Evolutionary conservation across 768 basidiomycete species (phyloP), one percentile per base, ranked within the genome.

Genomic region (Suillus discolor): DNA sequence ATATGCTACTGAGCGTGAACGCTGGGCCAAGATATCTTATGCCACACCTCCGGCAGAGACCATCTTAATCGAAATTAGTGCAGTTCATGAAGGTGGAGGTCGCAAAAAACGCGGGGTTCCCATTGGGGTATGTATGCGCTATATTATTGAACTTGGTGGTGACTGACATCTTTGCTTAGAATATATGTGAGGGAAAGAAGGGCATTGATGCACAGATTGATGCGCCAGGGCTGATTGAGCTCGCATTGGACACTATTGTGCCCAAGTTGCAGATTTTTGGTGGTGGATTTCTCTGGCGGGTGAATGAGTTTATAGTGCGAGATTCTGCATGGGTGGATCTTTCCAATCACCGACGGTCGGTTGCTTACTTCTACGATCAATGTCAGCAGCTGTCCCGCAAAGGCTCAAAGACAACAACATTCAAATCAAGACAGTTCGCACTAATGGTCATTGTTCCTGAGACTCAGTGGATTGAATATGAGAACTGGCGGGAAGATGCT

Each of bases 301-400:
- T 49, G 4, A 25, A 54, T 13, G 51, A 67, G 41, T 67, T 67
- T 23, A 42, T 67, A n/a, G 61, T 67, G 11, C 31, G 39, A 13
- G 55, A 67, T 47, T 45, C 41, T 12, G n/a, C 45, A 41, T 67
- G 67, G 63, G 67, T 65, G 13, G 45, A 62, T 44, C 63, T 67
- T 28, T 3, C 38, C 23, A 62, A 20, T 16, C 61, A 67, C 31
- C 6, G 4, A 5, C 45, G 18, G 13, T 16, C n/a, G 28, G 31
- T 12, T 16, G 34, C 49, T 20, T 67, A 67, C n/a, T 67, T 67
- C 53, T 62, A 62, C 16, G 9, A 57, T 15, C 61, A 62, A 4
- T 67, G 66, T 25, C 53, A 64, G 16, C 54, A 59, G 28, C 41
- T 31, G 2, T 45, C 42, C 25, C 36, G 9, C 23, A 65, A 67